phyloP scores from a whole-genome alignment of 495 filamentous ascomycete species.

The Margaritispora aquatica region DNA sequence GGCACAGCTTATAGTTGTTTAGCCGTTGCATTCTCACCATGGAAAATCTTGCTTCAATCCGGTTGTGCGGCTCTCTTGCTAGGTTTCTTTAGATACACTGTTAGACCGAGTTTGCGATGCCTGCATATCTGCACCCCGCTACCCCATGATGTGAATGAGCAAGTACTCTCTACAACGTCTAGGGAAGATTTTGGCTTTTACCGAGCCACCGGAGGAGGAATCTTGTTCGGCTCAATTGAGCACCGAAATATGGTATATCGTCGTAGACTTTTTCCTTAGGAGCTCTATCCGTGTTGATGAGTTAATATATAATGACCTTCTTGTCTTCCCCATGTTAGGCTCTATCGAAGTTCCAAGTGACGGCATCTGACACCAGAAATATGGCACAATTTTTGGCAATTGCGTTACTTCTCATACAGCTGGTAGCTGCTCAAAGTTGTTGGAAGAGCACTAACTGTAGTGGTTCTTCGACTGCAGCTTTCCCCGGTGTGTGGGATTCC shows the following conservation, averaged over 20 bases:
- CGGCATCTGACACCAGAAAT: too few species aligned
- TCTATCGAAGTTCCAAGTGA: too few species aligned
- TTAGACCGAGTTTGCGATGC: background rate
- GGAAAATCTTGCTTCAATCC: background rate
- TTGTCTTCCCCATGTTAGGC: too few species aligned
- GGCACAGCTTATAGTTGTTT: background rate
- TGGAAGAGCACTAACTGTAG: slow-evolving; percentile 15
- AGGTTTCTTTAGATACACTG: background rate
- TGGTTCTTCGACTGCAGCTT: slow-evolving; percentile 31
- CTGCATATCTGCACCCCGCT: too few species aligned
- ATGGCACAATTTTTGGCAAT: too few species aligned
- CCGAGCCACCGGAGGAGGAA: background rate
- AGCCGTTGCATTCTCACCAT: background rate
- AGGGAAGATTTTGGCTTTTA: background rate
- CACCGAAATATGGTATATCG: background rate
- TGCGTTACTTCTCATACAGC: too few species aligned
- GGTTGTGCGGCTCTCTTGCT: background rate
- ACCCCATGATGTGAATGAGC: background rate
- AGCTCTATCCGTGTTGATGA: too few species aligned
- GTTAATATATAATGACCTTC: too few species aligned
- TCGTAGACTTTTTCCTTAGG: too few species aligned
- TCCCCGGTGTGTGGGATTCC: slow-evolving; percentile 52
- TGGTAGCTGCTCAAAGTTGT: too few species aligned
- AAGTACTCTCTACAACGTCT: background rate
- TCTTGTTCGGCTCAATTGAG: background rate